Percentiles rank a stretch among this genome's conserved stretches.
Conservation (phyloP, 2,329 filamentous ascomycete species). For the Lasiodiplodia gonubiensis region DNA sequence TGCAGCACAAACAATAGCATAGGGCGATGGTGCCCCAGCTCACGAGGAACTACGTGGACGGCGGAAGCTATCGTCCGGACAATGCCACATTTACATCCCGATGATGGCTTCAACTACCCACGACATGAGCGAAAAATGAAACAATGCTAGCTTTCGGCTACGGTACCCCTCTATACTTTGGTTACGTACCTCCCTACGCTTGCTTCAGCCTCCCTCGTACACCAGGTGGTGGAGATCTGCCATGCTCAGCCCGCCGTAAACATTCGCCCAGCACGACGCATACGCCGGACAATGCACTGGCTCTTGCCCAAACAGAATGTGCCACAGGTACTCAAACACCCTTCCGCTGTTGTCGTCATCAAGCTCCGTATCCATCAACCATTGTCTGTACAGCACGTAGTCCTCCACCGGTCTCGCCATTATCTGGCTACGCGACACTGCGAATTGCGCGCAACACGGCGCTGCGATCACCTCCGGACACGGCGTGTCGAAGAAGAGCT, state of each 20-base stretch:
- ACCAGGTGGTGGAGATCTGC: conserved; percentile 18
- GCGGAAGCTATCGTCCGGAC: too few relatives aligned
- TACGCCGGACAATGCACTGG: conserved; percentile 34
- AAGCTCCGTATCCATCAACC: conserved; percentile 37
- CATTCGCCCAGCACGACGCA: conserved; percentile 35
- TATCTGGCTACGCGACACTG: conserved; percentile 40
- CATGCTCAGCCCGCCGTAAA: conserved; percentile 30
- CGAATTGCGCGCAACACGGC: conserved; percentile 37
- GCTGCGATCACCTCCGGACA: conserved; percentile 32
- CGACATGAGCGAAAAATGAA: not conserved
- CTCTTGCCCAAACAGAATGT: conserved; percentile 37
- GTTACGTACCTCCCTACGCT: not conserved
- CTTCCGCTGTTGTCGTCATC: conserved; percentile 37
- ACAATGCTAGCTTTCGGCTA: too few relatives aligned
- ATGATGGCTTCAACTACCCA: too few relatives aligned
- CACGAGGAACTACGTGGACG: too few relatives aligned
- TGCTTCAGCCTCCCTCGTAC: conserved; percentile 8
- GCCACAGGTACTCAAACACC: conserved; percentile 39
- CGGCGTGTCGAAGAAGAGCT: conserved; percentile 30
- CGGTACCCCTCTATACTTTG: too few relatives aligned
- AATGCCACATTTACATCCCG: too few relatives aligned
- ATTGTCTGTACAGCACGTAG: conserved; percentile 38
- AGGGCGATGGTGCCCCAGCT: too few relatives aligned
- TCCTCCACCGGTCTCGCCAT: conserved; percentile 37
- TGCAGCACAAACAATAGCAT: too few relatives aligned